Evolutionary conservation across 352 stramenopile genomes (phyloP).

Genomic region (Phytophthora ramorum): DNA sequence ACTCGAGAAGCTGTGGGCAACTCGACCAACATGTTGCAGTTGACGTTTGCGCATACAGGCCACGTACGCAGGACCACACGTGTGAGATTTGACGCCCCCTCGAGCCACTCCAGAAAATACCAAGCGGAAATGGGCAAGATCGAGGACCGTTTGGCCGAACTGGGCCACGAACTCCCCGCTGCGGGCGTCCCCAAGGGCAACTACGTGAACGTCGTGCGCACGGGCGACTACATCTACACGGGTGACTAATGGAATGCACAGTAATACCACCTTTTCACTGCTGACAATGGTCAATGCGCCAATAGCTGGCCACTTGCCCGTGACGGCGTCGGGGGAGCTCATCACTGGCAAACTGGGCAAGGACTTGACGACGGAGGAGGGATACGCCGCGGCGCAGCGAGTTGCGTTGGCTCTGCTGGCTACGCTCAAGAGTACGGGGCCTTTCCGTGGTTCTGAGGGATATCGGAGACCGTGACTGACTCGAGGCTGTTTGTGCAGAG

Average conservation of each 20-base stretch:
- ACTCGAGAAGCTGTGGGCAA: not conserved
- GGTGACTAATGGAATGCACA: slow-evolving; percentile 28
- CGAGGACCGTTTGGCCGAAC: slow-evolving; percentile 55
- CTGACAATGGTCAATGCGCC: slow-evolving; percentile 6
- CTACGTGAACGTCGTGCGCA: slow-evolving; percentile 85
- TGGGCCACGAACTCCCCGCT: slow-evolving; percentile 81
- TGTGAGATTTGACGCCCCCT: not conserved
- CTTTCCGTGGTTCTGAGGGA: not conserved
- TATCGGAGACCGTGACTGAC: slow-evolving; percentile 11
- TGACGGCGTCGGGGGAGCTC: slow-evolving; percentile 70
- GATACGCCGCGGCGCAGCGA: slow-evolving; percentile 88
- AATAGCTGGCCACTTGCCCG: slow-evolving; percentile 80
- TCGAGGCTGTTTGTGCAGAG: slow-evolving; percentile 31
- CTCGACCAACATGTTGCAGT: not conserved
- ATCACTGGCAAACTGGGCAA: slow-evolving; percentile 90
- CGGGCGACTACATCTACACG: slow-evolving; percentile 88
- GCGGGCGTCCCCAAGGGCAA: slow-evolving; percentile 89
- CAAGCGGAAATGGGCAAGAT: slow-evolving; percentile 54
- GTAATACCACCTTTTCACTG: not conserved
- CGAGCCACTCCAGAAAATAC: slow-evolving; percentile 18
- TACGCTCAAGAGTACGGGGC: slow-evolving; percentile 83
- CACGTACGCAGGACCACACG: slow-evolving; percentile 2
- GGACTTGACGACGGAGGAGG: slow-evolving; percentile 89
- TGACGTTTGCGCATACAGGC: slow-evolving; percentile 7
- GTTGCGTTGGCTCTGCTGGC: slow-evolving; percentile 91